Percentiles rank a stretch among this genome's conserved stretches.
These are phyloP conservation scores for Podospora comata DNA, from an alignment of 495 filamentous ascomycete genomes.

Conservation along the genomic window DNA sequence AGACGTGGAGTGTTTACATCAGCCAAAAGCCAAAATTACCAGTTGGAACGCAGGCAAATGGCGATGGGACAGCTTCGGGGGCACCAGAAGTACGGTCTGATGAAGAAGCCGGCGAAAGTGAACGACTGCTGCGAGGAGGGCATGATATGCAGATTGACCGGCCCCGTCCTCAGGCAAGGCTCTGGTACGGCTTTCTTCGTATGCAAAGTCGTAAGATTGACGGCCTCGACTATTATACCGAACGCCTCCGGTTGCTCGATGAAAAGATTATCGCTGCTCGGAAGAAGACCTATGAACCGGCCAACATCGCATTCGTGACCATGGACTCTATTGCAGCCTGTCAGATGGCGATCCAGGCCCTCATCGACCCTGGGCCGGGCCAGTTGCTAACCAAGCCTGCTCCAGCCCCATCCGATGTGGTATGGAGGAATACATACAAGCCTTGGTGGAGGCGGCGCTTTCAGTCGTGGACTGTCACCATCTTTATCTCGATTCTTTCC, in stretches of 20 bases:
- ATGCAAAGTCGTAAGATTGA: conserved; percentile 73
- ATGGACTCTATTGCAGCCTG: conserved; percentile 90
- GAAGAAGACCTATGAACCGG: conserved; percentile 72
- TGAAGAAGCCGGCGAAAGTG: conserved; percentile 45
- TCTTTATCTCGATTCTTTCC: conserved; percentile 74
- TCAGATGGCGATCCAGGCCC: conserved; percentile 93
- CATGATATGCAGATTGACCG: conserved; percentile 32
- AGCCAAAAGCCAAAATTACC: conserved; percentile 27
- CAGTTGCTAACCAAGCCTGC: conserved; percentile 80
- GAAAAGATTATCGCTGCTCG: conserved; percentile 69
- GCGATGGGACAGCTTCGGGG: conserved; percentile 4
- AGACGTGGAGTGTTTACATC: conserved; percentile 72
- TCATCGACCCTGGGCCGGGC: conserved; percentile 83
- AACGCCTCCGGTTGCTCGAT: conserved; percentile 76
- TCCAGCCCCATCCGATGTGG: conserved; percentile 81
- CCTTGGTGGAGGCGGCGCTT: conserved; percentile 68
- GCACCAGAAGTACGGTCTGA: conserved; percentile 13
- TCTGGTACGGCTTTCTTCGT: conserved; percentile 78
- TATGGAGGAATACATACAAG: conserved; percentile 93
- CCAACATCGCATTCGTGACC: conserved; percentile 87
- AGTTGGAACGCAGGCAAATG: conserved; percentile 13
- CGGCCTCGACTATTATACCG: conserved; percentile 90
- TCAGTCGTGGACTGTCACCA: conserved; percentile 76
- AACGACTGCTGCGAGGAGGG: conserved; percentile 52
- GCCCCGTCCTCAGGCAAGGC: conserved; percentile 62